A percentile compares a stretch with the other conserved stretches of the same genome.
Evolutionary conservation across 257 asterid species (phyloP).

Genomic region (Echium plantagineum): DNA sequence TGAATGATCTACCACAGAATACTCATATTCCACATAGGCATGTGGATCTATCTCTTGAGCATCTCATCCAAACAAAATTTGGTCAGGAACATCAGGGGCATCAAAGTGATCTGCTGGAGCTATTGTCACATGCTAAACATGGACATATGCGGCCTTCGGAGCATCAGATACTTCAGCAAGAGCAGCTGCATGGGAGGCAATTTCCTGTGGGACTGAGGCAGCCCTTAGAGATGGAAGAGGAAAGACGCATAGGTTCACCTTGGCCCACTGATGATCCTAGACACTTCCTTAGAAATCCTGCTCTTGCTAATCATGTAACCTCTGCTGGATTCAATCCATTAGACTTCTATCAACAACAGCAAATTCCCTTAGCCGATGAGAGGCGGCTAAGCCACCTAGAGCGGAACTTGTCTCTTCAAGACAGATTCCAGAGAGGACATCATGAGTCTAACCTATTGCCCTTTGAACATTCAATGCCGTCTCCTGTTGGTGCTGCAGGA

Average conservation of each 20-base stretch:
- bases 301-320: constrained; percentile 36
- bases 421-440: constrained; percentile 61
- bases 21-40: constrained; percentile 62
- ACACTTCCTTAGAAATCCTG: constrained; percentile 59
- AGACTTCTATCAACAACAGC: constrained; percentile 59
- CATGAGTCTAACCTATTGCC: constrained; percentile 54
- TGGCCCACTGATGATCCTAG: constrained; percentile 69
- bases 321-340: constrained; percentile 54
- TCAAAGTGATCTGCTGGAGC: constrained; percentile 64
- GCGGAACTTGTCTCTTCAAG: constrained; percentile 54
- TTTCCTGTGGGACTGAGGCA: constrained; percentile 68
- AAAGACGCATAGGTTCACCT: constrained; percentile 43
- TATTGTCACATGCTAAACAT: constrained; percentile 58
- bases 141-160: constrained; percentile 72
- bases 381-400: constrained; percentile 56
- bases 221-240: constrained; percentile 79
- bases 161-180: constrained; percentile 74
- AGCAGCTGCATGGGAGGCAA: constrained; percentile 74
- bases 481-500: constrained; percentile 54
- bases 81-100: constrained; percentile 63
- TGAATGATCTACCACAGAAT: constrained; percentile 68
- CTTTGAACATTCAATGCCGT: constrained; percentile 57
- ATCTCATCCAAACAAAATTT: constrained; percentile 60
- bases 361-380: constrained; percentile 52
- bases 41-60: constrained; percentile 72